A percentile compares a stretch with the other conserved stretches of the same genome.
phyloP scores from a whole-genome alignment of 177 flowering plant species.

The Vitis hybrid region DNA sequence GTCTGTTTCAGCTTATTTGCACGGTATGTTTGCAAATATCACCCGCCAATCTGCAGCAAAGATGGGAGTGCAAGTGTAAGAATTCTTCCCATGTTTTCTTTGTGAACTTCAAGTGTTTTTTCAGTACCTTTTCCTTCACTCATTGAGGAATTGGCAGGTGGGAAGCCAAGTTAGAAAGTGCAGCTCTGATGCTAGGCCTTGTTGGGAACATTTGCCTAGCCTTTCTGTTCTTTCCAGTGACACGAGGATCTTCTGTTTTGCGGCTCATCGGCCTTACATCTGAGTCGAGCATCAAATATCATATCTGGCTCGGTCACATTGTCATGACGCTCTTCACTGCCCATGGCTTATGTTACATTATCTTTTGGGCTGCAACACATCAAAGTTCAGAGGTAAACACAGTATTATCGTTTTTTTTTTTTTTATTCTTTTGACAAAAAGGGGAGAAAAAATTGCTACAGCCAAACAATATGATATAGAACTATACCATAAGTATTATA shows the following conservation, averaged over 20 bases:
- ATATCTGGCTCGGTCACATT: conserved; percentile 50
- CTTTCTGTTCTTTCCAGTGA: conserved; percentile 54
- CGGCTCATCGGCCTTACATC: conserved; percentile 44
- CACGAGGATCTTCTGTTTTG: conserved; percentile 37
- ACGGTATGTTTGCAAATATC: conserved; percentile 10
- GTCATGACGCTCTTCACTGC: conserved; percentile 25
- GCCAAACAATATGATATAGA: no score
- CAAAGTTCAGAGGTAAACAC: conserved; percentile 33
- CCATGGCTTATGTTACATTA: conserved; percentile 34
- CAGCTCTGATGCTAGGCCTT: conserved; percentile 40
- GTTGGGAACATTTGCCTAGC: conserved; percentile 56
- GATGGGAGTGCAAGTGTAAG: conserved; percentile 19
- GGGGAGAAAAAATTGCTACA: no score
- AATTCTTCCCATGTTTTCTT: neutral
- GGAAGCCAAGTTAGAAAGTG: conserved; percentile 44
- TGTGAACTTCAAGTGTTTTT: neutral
- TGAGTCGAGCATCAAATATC: conserved; percentile 45
- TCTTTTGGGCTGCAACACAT: conserved; percentile 41
- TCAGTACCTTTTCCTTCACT: neutral
- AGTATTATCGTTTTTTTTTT: neutral
- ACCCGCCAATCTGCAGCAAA: conserved; percentile 14
- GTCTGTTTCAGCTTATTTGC: conserved; percentile 20
- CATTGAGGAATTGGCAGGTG: conserved; percentile 27
- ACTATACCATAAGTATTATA: no score
- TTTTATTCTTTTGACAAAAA: neutral